phyloP scores from a whole-genome alignment of 129 eudicot species.

The Erigeron canadensis region DNA sequence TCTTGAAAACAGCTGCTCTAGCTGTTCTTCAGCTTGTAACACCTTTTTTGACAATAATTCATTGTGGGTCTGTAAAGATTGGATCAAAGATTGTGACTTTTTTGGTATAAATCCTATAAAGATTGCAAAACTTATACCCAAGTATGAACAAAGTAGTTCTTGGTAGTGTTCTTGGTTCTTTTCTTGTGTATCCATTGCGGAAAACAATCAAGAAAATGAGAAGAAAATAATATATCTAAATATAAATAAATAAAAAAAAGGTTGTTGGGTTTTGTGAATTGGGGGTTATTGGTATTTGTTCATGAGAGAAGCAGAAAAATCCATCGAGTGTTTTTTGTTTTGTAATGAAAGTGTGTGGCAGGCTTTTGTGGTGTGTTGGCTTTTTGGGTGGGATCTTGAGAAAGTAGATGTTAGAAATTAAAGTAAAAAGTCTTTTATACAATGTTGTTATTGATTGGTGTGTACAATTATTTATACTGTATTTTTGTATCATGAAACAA shows the following conservation, averaged over 20 bases:
- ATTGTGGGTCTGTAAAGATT: constrained; percentile 48
- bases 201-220: neutral
- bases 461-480: neutral
- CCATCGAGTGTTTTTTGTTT: constrained; percentile 30
- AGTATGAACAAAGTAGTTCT: constrained; percentile 44
- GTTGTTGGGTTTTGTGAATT: constrained; percentile 26
- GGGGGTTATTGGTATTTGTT: constrained; percentile 17
- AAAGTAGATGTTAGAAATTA: constrained; percentile 31
- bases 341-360: constrained; percentile 20
- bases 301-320: constrained; percentile 25
- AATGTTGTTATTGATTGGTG: constrained; percentile 16
- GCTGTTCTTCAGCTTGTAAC: constrained; percentile 61
- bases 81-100: constrained; percentile 43
- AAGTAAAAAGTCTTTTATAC: constrained; percentile 12
- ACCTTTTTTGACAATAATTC: constrained; percentile 54
- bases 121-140: constrained; percentile 72
- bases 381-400: constrained; percentile 26
- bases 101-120: constrained; percentile 67
- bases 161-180: constrained; percentile 20
- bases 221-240: neutral
- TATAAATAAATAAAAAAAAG: neutral
- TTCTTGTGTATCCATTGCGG: constrained; percentile 40
- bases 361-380: constrained; percentile 20
- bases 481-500: too few species aligned
- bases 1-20: constrained; percentile 56